These are phyloP conservation scores for Nicotiana undulata DNA, from an alignment of 257 asterid genomes.

Conservation along the genomic window DNA sequence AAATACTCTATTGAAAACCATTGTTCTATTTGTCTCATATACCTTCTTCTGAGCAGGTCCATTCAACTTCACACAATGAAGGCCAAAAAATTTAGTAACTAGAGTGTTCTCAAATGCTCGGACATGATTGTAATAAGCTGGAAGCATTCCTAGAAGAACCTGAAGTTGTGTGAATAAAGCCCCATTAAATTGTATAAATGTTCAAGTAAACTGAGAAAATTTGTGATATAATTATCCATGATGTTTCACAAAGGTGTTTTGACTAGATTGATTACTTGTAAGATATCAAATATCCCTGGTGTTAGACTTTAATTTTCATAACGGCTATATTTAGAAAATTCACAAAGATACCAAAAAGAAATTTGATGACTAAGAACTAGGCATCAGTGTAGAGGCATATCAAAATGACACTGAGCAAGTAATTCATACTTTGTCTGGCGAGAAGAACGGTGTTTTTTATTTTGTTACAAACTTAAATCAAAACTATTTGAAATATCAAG, in stretches of 20 bases:
- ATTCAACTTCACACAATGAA: conserved; percentile 79
- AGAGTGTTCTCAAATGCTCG: conserved; percentile 67
- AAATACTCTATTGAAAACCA: background rate
- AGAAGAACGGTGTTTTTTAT: background rate
- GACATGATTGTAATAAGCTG: conserved; percentile 79
- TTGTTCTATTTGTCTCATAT: background rate
- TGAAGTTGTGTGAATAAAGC: conserved; percentile 19
- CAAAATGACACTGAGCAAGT: background rate
- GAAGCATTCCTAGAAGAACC: conserved; percentile 89
- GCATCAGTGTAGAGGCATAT: conserved; percentile 4
- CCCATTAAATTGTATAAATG: background rate
- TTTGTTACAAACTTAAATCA: background rate
- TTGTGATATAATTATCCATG: background rate
- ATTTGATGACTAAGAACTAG: background rate
- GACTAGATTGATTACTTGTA: background rate
- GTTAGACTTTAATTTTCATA: background rate
- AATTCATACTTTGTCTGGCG: background rate
- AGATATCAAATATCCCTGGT: background rate
- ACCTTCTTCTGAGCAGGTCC: conserved; percentile 95
- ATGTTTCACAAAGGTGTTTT: background rate
- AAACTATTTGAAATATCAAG: background rate
- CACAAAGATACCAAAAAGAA: background rate
- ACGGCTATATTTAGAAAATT: background rate
- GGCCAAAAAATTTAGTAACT: conserved; percentile 77
- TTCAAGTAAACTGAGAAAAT: background rate